phyloP scores from a whole-genome alignment of 2,329 filamentous ascomycete genomes.

The Cladorrhinum sp. region DNA sequence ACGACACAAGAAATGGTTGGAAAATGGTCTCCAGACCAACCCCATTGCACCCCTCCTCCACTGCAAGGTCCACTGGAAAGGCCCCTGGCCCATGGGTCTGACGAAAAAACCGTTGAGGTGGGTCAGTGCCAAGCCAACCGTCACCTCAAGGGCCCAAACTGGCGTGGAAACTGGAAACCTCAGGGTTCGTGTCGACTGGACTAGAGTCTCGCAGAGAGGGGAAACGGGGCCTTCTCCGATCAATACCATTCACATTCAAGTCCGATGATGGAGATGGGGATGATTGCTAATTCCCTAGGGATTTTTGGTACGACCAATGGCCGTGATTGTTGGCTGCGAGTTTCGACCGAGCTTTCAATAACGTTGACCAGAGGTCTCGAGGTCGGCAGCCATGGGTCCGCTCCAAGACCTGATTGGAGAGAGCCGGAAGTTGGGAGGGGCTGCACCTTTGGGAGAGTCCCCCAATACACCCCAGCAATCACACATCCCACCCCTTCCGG shows the following conservation, averaged over 20 bases:
- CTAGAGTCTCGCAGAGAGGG: background rate
- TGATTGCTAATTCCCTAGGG: background rate
- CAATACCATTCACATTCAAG: background rate
- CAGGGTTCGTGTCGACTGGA: background rate
- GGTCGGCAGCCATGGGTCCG: constrained; percentile 1
- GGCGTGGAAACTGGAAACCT: background rate
- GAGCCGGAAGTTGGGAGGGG: background rate
- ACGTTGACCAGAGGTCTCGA: constrained; percentile 5
- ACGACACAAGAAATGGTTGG: too few relatives aligned
- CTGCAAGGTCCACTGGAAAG: background rate
- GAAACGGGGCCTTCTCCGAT: background rate
- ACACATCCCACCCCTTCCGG: background rate
- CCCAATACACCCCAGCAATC: constrained; percentile 1
- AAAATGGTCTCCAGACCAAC: too few relatives aligned
- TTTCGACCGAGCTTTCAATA: background rate
- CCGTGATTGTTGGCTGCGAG: background rate
- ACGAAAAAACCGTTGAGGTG: constrained; percentile 10
- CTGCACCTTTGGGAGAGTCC: background rate
- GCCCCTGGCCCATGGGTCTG: background rate
- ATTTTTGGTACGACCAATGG: background rate
- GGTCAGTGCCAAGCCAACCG: constrained; percentile 5
- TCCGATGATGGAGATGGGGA: background rate
- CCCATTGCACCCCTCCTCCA: background rate
- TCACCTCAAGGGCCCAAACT: background rate
- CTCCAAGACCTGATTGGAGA: constrained; percentile 4